These are phyloP conservation scores for Monosporascus sp. DNA, from an alignment of 2,329 filamentous ascomycete genomes.

Conservation along the genomic window DNA sequence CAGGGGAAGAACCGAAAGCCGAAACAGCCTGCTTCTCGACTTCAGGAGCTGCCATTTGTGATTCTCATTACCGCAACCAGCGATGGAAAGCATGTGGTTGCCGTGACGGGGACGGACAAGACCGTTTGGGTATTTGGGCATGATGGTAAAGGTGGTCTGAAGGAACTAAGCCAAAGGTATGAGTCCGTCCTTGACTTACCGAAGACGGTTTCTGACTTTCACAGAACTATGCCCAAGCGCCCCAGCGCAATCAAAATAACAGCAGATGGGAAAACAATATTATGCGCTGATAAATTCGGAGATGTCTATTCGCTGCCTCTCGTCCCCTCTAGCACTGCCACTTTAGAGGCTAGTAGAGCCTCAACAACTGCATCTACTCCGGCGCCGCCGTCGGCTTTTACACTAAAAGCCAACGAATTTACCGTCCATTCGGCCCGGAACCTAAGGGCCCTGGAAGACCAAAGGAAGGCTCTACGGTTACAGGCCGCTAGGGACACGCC, in stretches of 20 bases:
- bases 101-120: constrained; percentile 88
- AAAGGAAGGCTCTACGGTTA: constrained; percentile 35
- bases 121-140: constrained; percentile 76
- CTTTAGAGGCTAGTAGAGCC: constrained; percentile 1
- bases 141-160: constrained; percentile 53
- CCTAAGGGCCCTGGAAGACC: constrained; percentile 53
- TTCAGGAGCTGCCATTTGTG: constrained; percentile 55
- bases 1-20: constrained; percentile 27
- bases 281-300: constrained; percentile 92
- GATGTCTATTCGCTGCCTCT: constrained; percentile 90
- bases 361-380: constrained; percentile 17
- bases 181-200: neutral
- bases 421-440: constrained; percentile 64
- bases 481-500: constrained; percentile 18
- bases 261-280: constrained; percentile 63
- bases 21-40: constrained; percentile 8
- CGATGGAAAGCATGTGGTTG: constrained; percentile 64
- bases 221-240: constrained; percentile 80
- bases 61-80: constrained; percentile 61
- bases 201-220: constrained; percentile 21
- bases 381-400: constrained; percentile 6
- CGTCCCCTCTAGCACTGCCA: constrained; percentile 28
- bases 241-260: constrained; percentile 72
- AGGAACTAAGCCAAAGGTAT: constrained; percentile 68
- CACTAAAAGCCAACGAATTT: constrained; percentile 43